Percentiles rank a stretch among this genome's conserved stretches.
These are phyloP conservation scores for Calonectria pseudoreteaudii DNA, from an alignment of 2,329 filamentous ascomycete genomes.

Conservation along the genomic window DNA sequence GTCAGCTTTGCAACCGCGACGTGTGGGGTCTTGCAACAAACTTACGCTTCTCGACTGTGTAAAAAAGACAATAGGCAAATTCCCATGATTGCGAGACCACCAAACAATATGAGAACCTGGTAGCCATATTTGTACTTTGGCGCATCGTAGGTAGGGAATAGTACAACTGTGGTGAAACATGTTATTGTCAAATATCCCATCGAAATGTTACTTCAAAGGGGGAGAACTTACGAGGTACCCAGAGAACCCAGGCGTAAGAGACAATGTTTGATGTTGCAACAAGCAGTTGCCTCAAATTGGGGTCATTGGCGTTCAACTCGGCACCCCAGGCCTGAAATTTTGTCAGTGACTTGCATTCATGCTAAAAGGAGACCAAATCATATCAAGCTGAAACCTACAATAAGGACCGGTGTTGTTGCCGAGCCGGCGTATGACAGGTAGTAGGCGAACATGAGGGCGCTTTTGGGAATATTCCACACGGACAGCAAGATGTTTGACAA, in stretches of 20 bases:
- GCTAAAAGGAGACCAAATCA: neutral
- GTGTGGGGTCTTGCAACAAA: neutral
- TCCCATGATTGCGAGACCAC: neutral
- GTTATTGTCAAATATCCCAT: neutral
- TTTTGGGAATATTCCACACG: slow-evolving; percentile 2
- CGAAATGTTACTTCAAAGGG: neutral
- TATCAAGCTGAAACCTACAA: neutral
- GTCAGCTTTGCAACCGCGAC: neutral
- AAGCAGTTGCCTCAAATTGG: neutral
- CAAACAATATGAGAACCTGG: neutral
- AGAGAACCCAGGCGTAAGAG: slow-evolving; percentile 3
- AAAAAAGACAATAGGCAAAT: neutral
- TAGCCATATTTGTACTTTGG: slow-evolving; percentile 5
- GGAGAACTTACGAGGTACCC: neutral
- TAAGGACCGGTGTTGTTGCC: slow-evolving; percentile 2
- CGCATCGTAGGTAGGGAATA: neutral
- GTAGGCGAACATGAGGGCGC: neutral
- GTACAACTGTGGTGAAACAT: neutral
- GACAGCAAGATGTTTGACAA: slow-evolving; percentile 1
- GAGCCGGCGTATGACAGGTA: slow-evolving; percentile 1
- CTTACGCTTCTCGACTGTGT: neutral
- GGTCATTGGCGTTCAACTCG: neutral
- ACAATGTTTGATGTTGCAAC: neutral
- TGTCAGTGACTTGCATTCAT: neutral
- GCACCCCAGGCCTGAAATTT: neutral